Evolutionary conservation across 257 asterid species (phyloP).

Genomic region (Ajuga chamaepitys): DNA sequence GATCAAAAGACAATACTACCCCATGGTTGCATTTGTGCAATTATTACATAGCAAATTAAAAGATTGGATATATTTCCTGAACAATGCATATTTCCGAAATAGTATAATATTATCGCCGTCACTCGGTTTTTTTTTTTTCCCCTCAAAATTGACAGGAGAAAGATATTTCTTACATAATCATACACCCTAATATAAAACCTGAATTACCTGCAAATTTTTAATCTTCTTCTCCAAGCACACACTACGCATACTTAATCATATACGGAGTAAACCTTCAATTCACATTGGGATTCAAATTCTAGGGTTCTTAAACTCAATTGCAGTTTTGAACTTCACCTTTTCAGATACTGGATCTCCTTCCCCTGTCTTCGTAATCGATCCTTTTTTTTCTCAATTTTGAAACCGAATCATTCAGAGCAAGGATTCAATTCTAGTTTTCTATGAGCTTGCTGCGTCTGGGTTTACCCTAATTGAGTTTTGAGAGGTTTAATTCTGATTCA

Average conservation of each 20-base stretch:
- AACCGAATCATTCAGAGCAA: neutral
- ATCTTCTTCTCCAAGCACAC: conserved; percentile 1
- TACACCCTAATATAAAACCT: neutral
- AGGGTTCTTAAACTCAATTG: conserved; percentile 7
- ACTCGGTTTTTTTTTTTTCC: no score
- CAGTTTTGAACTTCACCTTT: neutral
- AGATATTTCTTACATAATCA: neutral
- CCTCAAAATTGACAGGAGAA: neutral
- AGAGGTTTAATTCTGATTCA: neutral
- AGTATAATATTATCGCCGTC: neutral
- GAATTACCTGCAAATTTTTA: conserved; percentile 6
- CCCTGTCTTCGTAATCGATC: neutral
- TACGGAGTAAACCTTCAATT: neutral
- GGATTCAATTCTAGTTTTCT: neutral
- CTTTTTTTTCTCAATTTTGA: neutral
- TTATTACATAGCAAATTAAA: no score
- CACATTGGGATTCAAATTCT: neutral
- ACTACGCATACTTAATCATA: neutral
- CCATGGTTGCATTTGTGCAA: no score
- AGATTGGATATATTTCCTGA: no score
- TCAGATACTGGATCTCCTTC: conserved; percentile 10
- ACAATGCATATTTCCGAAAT: neutral
- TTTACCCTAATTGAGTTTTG: conserved; percentile 1
- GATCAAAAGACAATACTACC: no score
- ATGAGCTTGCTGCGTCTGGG: neutral